Conservation (phyloP, 2,329 filamentous ascomycete species). For the Botryotinia convoluta region DNA sequence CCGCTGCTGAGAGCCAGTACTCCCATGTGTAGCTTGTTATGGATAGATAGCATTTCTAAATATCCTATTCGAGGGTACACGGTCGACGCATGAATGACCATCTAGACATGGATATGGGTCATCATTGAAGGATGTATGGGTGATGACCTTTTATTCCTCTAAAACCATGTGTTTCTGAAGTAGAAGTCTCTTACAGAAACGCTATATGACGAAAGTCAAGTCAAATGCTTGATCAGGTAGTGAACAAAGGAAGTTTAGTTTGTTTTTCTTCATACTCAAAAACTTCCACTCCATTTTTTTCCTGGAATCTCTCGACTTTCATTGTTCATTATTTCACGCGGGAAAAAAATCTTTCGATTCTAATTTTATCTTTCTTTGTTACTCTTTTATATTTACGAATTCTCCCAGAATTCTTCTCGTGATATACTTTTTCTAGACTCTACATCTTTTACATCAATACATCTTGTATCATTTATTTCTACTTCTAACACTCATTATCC, state of each 20-base stretch:
- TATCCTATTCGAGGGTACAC: slow-evolving; percentile 36
- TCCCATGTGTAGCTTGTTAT: slow-evolving; percentile 26
- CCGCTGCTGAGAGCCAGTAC: slow-evolving; percentile 26
- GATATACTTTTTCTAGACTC: not conserved
- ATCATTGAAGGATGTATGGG: not conserved
- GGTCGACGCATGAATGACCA: slow-evolving; percentile 28
- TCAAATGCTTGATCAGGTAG: slow-evolving; percentile 22
- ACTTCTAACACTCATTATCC: slow-evolving; percentile 26
- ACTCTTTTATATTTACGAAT: not conserved
- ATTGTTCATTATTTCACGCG: slow-evolving; percentile 1
- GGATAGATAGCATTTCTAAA: slow-evolving; percentile 3
- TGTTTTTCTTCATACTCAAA: slow-evolving; percentile 9
- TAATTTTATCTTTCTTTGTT: slow-evolving; percentile 16
- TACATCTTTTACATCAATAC: slow-evolving; percentile 23
- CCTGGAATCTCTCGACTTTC: slow-evolving; percentile 29
- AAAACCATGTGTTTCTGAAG: slow-evolving; percentile 2
- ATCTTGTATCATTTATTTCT: slow-evolving; percentile 25
- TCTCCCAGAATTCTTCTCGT: not conserved
- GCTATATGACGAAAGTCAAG: slow-evolving; percentile 26
- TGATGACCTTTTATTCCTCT: not conserved
- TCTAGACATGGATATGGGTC: not conserved
- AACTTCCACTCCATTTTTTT: slow-evolving; percentile 31
- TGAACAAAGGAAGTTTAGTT: slow-evolving; percentile 21
- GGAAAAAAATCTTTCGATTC: not conserved
- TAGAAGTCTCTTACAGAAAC: slow-evolving; percentile 4